A percentile compares a stretch with the other conserved stretches of the same genome.
Evolutionary conservation across 2,329 filamentous ascomycete species (phyloP).

Genomic region (Ceratocystis cacaofunesta): DNA sequence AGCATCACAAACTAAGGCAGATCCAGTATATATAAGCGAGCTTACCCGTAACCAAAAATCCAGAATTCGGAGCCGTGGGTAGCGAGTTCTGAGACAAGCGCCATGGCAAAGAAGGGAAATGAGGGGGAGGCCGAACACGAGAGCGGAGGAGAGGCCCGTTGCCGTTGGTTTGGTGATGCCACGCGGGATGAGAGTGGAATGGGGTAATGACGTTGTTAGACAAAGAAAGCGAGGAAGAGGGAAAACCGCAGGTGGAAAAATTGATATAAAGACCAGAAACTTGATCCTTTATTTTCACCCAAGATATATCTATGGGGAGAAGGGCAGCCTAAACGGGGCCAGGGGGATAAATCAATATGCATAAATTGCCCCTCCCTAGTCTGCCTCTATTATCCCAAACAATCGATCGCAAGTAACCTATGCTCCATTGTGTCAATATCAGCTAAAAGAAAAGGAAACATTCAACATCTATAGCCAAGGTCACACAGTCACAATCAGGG

Average conservation of each 20-base stretch:
- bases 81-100: conserved; percentile 27
- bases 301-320: too few relatives aligned
- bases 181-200: not conserved
- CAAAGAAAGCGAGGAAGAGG: not conserved
- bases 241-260: not conserved
- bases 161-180: not conserved
- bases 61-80: conserved; percentile 55
- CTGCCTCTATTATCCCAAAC: not conserved
- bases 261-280: not conserved
- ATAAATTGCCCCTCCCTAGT: not conserved
- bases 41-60: conserved; percentile 93
- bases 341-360: not conserved
- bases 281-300: too few relatives aligned
- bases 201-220: not conserved
- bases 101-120: conserved; percentile 12
- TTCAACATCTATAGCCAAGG: not conserved
- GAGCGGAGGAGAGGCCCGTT: not conserved
- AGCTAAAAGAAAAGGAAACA: not conserved
- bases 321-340: too few relatives aligned
- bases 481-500: not conserved
- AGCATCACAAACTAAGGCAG: not conserved
- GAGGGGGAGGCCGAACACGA: not conserved
- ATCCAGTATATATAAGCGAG: not conserved
- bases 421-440: not conserved
- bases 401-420: not conserved